Conservation (phyloP, 495 filamentous ascomycete genomes). For the Astrothelium macrocarpum region DNA sequence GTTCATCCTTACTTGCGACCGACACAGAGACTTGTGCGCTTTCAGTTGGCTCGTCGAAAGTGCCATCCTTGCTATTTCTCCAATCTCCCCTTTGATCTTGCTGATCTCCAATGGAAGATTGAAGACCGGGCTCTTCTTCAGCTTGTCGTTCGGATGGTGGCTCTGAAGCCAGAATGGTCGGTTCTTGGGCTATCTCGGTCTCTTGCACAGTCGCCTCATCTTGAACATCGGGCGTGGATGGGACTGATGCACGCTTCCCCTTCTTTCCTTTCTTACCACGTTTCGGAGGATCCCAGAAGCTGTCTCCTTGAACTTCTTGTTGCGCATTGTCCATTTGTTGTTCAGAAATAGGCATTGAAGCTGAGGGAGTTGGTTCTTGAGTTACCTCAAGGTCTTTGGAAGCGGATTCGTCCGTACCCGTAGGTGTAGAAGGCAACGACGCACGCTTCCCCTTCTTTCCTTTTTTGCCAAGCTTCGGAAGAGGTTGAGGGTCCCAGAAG, state of each 20-base stretch:
- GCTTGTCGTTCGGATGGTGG: background rate
- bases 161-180: background rate
- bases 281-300: background rate
- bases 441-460: conserved; percentile 21
- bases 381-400: background rate
- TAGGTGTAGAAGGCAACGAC: background rate
- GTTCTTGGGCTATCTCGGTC: background rate
- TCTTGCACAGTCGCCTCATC: background rate
- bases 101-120: background rate
- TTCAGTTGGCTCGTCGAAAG: background rate
- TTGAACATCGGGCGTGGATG: background rate
- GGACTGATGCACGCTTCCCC: conserved; percentile 5
- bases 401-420: background rate
- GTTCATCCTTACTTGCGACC: background rate
- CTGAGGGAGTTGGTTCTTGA: background rate
- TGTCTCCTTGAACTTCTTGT: conserved; percentile 1
- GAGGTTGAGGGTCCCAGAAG: background rate
- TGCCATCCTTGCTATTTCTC: background rate
- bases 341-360: too few species aligned
- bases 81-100: conserved; percentile 4
- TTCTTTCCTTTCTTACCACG: conserved; percentile 17
- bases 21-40: background rate
- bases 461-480: conserved; percentile 2
- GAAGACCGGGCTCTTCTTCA: background rate
- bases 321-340: background rate